Percentiles rank a stretch among this genome's conserved stretches.
These are phyloP conservation scores for Picea abies DNA, from an alignment of 83 land plant species.

Conservation along the genomic window DNA sequence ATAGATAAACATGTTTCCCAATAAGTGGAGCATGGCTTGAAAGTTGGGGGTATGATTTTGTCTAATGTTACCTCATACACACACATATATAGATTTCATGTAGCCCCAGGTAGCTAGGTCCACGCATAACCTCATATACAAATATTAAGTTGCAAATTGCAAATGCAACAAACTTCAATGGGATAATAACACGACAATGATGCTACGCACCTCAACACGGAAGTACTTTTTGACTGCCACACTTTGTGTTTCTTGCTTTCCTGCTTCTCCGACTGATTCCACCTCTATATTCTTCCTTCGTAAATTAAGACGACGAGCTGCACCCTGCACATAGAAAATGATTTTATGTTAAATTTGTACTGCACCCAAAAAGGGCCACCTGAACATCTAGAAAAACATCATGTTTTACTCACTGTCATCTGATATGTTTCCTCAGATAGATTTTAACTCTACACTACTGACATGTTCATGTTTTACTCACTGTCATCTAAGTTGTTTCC, in stretches of 20 bases:
- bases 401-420: neutral
- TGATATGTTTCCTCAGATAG: neutral
- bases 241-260: neutral
- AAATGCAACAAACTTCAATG: too few relatives aligned
- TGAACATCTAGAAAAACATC: neutral
- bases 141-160: too few relatives aligned
- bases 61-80: too few relatives aligned
- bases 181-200: too few relatives aligned
- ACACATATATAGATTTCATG: too few relatives aligned
- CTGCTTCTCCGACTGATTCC: conserved; percentile 3
- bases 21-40: too few relatives aligned
- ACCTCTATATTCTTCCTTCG: neutral
- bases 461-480: neutral
- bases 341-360: neutral
- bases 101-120: too few relatives aligned
- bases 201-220: neutral
- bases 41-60: too few relatives aligned
- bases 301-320: conserved; percentile 3
- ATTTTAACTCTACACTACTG: neutral
- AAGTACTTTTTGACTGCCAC: neutral
- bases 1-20: too few relatives aligned
- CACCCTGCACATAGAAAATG: neutral
- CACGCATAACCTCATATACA: too few relatives aligned
- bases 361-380: neutral
- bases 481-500: neutral